Evolutionary conservation across 352 stramenopile species (phyloP), one percentile per base, ranked within the genome.

Genomic region (Pythium dissotocum): DNA sequence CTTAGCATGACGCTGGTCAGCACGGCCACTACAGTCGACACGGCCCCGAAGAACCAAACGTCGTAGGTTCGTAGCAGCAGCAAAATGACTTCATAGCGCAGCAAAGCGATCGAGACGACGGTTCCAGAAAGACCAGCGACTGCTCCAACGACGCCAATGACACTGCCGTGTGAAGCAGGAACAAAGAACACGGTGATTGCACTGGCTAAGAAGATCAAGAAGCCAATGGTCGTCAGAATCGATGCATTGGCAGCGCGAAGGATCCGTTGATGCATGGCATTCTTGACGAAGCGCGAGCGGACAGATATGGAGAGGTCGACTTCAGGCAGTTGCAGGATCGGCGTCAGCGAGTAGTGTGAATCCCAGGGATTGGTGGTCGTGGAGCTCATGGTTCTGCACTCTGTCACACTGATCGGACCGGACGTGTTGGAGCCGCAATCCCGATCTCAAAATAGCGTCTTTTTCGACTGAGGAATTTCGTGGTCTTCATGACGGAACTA

Each of bases 11-110:
- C 4, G 21, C 51, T 36, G 6, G 24, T 3, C 6, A 57, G 7
- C 12, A 35, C 21, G 7, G 24, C 14, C 4, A 36, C 51, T 12
- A 62, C 8, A 26, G 58, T 33, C 1, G 42, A 56, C 1, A 78
- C 69, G 28, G 62, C 61, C 28, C 69, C 60, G 55, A 80, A 82
- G 57, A 79, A 82, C 75, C 70, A 82, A 46, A 82, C 78, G 30
- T 84, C 75, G 51, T 82, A 84, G 1, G 72, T 82, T 28, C 63
- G 59, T 8, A 63, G 38, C 14, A 82, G 53, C 2, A 79, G 13
- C 14, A 70, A 61, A 9, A 80, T 73, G 9, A 85, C 69, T 28
- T 80, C 75, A 57, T 73, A 85, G 28, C 77, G 61, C 32, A 85
- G 32, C 1, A 64, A 76, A 1, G n/a, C 51, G 40, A n/a, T 32